phyloP scores from a whole-genome alignment of 116 monocot genomes.

The Phalaenopsis hybrid region DNA sequence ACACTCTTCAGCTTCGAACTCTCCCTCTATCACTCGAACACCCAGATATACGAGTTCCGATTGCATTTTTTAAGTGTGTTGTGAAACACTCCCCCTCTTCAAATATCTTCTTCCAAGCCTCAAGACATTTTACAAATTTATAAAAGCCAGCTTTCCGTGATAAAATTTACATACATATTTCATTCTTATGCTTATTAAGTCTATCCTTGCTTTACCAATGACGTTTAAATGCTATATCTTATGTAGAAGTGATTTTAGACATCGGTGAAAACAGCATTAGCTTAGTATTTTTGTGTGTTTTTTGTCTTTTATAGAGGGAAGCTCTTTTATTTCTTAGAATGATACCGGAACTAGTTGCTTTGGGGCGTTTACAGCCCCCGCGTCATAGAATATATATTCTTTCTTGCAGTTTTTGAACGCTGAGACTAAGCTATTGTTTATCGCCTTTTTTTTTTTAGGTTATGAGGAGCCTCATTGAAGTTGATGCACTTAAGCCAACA shows the following conservation, averaged over 20 bases:
- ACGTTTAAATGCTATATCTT: not conserved
- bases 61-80: not conserved
- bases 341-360: too few relatives aligned
- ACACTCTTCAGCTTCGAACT: too few relatives aligned
- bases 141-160: not conserved
- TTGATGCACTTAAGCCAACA: constrained; percentile 88
- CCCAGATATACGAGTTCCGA: not conserved
- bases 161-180: not conserved
- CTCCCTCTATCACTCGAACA: too few relatives aligned
- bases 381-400: not conserved
- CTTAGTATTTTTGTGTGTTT: not conserved
- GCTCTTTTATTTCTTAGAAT: not conserved
- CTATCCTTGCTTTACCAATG: not conserved
- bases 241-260: not conserved
- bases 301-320: not conserved
- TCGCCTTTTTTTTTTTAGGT: constrained; percentile 37
- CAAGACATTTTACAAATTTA: not conserved
- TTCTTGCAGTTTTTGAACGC: not conserved
- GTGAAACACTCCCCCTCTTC: not conserved
- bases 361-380: too few relatives aligned
- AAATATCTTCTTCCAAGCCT: not conserved
- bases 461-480: constrained; percentile 68
- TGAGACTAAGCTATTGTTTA: constrained; percentile 4
- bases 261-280: not conserved
- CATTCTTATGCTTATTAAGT: not conserved